Conservation (phyloP, 2,329 filamentous ascomycete genomes). For the Trichoderma arundinaceum region DNA sequence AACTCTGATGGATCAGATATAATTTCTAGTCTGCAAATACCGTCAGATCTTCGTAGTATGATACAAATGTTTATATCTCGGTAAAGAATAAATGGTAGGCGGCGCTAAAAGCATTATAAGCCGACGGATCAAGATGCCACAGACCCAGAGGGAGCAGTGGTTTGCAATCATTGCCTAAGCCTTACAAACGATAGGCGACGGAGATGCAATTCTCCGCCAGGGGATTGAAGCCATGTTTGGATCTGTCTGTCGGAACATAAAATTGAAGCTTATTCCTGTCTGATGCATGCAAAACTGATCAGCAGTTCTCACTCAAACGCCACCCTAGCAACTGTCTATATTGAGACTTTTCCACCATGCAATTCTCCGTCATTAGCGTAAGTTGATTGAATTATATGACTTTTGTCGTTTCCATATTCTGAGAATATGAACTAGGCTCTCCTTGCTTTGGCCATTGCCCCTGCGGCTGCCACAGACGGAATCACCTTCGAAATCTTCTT, state of each 20-base stretch:
- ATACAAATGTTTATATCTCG: background rate
- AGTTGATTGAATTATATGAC: background rate
- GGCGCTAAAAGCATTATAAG: background rate
- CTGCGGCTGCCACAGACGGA: background rate
- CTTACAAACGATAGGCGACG: background rate
- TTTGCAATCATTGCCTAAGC: slow-evolving; percentile 5
- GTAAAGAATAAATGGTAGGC: background rate
- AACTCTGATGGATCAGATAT: no score
- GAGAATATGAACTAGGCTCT: background rate
- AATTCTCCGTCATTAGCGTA: background rate
- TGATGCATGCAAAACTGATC: background rate
- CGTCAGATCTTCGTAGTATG: background rate
- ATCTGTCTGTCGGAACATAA: background rate
- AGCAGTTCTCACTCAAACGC: background rate
- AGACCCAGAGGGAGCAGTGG: background rate
- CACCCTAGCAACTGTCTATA: background rate
- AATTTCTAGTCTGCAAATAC: background rate
- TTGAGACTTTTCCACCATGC: background rate
- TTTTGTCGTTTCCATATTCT: no score
- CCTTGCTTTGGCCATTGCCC: background rate
- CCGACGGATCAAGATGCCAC: background rate
- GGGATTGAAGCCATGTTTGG: background rate
- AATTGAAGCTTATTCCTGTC: background rate
- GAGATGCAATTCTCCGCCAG: background rate
- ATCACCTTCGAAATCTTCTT: slow-evolving; percentile 10